phyloP scores from a whole-genome alignment of 2,329 filamentous ascomycete genomes.

The Mollisia scopiformis region DNA sequence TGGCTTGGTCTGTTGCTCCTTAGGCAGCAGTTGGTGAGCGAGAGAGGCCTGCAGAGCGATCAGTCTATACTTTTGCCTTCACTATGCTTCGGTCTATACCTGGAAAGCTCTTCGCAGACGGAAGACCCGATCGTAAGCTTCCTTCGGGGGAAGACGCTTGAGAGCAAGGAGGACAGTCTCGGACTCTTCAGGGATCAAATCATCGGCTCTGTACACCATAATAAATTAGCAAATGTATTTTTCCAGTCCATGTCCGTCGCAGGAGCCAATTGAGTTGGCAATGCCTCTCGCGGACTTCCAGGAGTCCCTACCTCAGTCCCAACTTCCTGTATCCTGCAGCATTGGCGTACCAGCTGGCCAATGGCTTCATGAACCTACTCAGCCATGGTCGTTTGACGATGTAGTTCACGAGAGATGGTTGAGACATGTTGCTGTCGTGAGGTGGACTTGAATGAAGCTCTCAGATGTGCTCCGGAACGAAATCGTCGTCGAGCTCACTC shows the following conservation, averaged over 20 bases:
- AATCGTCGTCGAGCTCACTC: slow-evolving; percentile 3
- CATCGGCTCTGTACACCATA: slow-evolving; percentile 72
- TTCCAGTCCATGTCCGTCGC: not conserved
- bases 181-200: slow-evolving; percentile 92
- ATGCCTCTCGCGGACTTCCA: not conserved
- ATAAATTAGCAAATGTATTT: slow-evolving; percentile 21
- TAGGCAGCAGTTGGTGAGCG: slow-evolving; percentile 66
- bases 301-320: slow-evolving; percentile 73
- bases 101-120: slow-evolving; percentile 95
- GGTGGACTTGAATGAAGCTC: slow-evolving; percentile 15
- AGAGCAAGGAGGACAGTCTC: slow-evolving; percentile 85
- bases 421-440: slow-evolving; percentile 35
- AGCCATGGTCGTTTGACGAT: slow-evolving; percentile 88
- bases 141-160: slow-evolving; percentile 86
- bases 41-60: slow-evolving; percentile 51
- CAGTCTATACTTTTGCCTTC: slow-evolving; percentile 7
- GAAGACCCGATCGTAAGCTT: slow-evolving; percentile 96
- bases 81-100: slow-evolving; percentile 47
- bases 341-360: slow-evolving; percentile 87
- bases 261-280: slow-evolving; percentile 14
- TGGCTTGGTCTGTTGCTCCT: slow-evolving; percentile 67
- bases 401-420: slow-evolving; percentile 68
- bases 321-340: slow-evolving; percentile 91
- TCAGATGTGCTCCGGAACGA: not conserved
- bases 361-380: slow-evolving; percentile 73